phyloP scores from a whole-genome alignment of 2,329 filamentous ascomycete genomes.

The Didymella pomorum region DNA sequence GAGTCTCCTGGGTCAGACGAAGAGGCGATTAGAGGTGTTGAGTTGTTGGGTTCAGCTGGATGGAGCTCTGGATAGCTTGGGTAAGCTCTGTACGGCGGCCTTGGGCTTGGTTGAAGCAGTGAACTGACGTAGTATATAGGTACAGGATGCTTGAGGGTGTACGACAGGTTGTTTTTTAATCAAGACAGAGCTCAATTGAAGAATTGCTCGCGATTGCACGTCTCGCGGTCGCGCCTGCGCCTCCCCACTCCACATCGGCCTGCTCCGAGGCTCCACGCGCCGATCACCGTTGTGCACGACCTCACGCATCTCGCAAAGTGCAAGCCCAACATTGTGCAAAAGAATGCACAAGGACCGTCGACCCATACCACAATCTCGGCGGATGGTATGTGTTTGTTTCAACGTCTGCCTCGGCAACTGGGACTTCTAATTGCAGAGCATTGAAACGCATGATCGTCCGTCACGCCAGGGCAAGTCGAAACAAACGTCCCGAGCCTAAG shows the following conservation, averaged over 20 bases:
- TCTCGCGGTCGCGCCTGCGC: conserved; percentile 5
- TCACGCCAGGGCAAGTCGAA: conserved; percentile 16
- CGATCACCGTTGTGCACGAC: conserved; percentile 17
- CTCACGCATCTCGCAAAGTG: neutral
- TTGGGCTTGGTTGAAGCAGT: too few relatives aligned
- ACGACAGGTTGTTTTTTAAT: too few relatives aligned
- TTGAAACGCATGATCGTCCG: conserved; percentile 16
- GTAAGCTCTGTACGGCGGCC: too few relatives aligned
- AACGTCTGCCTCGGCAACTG: conserved; percentile 10
- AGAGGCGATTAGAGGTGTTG: neutral
- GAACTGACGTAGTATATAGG: too few relatives aligned
- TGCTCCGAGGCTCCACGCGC: conserved; percentile 17
- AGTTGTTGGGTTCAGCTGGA: too few relatives aligned
- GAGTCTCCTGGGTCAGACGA: too few relatives aligned
- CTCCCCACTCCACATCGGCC: conserved; percentile 22
- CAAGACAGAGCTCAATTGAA: too few relatives aligned
- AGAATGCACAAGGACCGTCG: conserved; percentile 2
- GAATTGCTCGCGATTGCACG: too few relatives aligned
- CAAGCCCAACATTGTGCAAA: conserved; percentile 4
- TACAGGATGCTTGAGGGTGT: too few relatives aligned
- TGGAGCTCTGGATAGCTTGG: neutral
- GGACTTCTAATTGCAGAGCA: conserved; percentile 9
- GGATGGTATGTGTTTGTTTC: neutral
- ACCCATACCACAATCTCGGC: neutral
- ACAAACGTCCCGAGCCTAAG: conserved; percentile 11